phyloP scores from a whole-genome alignment of 306 rosid species.

The Neltuma alba region DNA sequence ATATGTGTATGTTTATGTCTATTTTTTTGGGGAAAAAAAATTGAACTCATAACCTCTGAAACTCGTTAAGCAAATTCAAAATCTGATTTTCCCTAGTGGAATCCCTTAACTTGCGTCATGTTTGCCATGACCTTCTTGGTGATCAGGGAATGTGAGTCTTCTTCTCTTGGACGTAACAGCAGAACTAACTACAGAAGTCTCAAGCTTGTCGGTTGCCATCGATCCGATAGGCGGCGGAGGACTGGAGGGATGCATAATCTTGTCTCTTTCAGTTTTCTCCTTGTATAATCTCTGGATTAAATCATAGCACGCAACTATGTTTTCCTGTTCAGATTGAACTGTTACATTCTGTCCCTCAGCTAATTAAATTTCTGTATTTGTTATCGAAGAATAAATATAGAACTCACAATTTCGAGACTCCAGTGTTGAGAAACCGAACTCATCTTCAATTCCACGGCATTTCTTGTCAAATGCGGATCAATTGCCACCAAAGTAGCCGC shows the following conservation, averaged over 20 bases:
- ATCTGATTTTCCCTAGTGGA: conserved; percentile 32
- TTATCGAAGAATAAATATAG: background rate
- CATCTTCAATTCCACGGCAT: conserved; percentile 60
- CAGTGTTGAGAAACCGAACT: conserved; percentile 48
- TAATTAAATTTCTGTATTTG: background rate
- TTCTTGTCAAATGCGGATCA: conserved; percentile 56
- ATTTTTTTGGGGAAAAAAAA: background rate
- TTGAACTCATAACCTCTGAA: conserved; percentile 36
- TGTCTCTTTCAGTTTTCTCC: conserved; percentile 42
- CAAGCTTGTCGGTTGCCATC: conserved; percentile 36
- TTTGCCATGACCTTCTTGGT: conserved; percentile 31
- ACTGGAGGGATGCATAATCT: conserved; percentile 37
- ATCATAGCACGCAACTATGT: conserved; percentile 53
- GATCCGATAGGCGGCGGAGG: conserved; percentile 36
- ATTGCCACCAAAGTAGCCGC: conserved; percentile 67
- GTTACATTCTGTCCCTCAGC: background rate
- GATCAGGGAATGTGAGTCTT: conserved; percentile 51
- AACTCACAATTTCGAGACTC: conserved; percentile 63
- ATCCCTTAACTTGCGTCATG: conserved; percentile 47
- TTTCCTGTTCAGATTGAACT: conserved; percentile 49
- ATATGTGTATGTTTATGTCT: conserved; percentile 27
- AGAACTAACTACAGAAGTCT: conserved; percentile 48
- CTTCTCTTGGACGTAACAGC: conserved; percentile 56
- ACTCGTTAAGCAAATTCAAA: conserved; percentile 28
- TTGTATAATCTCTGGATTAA: conserved; percentile 52